phyloP scores from a whole-genome alignment of 331 rosid genomes.

The Malus hybrid region DNA sequence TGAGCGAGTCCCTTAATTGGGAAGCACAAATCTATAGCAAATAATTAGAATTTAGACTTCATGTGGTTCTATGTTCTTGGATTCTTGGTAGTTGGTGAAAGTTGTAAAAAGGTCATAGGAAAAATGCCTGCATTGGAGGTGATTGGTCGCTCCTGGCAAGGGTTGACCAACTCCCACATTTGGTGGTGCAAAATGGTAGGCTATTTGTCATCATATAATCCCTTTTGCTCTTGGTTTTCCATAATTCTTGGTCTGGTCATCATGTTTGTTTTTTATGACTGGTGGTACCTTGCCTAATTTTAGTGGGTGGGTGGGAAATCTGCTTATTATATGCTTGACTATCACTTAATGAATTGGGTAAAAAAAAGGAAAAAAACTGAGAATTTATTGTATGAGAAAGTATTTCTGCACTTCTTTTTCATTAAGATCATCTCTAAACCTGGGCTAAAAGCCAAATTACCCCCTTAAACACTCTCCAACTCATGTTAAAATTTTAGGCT shows the following conservation, averaged over 20 bases:
- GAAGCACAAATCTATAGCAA: neutral
- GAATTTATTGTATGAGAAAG: neutral
- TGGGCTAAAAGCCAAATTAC: too few relatives aligned
- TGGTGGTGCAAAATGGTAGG: slow-evolving; percentile 12
- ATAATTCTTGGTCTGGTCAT: neutral
- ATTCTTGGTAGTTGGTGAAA: neutral
- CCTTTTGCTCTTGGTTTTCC: neutral
- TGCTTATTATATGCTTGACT: neutral
- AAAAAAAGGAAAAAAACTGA: too few relatives aligned
- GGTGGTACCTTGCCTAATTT: neutral
- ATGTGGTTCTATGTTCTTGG: neutral
- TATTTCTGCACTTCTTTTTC: neutral
- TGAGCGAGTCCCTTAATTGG: neutral
- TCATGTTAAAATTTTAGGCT: too few relatives aligned
- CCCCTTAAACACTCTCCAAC: too few relatives aligned
- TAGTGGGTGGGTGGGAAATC: neutral
- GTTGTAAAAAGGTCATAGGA: neutral
- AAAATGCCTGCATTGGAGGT: neutral
- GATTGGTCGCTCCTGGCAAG: neutral
- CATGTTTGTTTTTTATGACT: neutral
- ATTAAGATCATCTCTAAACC: too few relatives aligned
- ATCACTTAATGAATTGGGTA: too few relatives aligned
- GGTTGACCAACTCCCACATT: slow-evolving; percentile 1
- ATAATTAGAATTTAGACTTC: neutral
- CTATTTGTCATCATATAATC: neutral